Conservation (phyloP, 139 green algal species). For the Gonium pectorale region DNA sequence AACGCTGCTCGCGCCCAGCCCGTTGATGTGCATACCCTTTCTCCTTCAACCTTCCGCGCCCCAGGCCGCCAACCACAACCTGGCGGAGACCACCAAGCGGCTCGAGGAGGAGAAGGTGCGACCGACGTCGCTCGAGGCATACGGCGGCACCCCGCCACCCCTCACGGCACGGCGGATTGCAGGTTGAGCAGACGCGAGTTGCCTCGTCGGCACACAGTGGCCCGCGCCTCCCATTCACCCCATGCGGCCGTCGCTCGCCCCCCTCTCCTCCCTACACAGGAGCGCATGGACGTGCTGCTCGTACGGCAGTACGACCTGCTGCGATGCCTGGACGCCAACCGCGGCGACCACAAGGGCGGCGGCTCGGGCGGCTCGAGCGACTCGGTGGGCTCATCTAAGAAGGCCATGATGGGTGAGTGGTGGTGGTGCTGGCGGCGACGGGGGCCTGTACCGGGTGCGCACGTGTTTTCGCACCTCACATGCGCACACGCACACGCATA, state of each 20-base stretch:
- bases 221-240: too few relatives aligned
- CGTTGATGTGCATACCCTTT: background rate
- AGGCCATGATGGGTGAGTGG: constrained; percentile 51
- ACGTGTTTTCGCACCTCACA: too few relatives aligned
- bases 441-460: too few relatives aligned
- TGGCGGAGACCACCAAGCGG: constrained; percentile 55
- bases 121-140: too few relatives aligned
- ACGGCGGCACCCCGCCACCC: too few relatives aligned
- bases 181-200: too few relatives aligned
- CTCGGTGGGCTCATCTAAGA: background rate
- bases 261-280: constrained; percentile 10
- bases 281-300: constrained; percentile 64
- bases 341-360: background rate
- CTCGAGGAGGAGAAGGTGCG: constrained; percentile 60
- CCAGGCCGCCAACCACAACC: constrained; percentile 49
- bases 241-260: background rate
- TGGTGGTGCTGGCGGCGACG: background rate
- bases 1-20: background rate
- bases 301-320: constrained; percentile 69
- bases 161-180: too few relatives aligned
- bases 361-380: background rate
- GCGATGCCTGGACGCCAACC: constrained; percentile 51
- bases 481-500: too few relatives aligned
- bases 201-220: background rate
- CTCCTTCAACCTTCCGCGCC: background rate